Evolutionary conservation across 2,329 filamentous ascomycete species (phyloP), one percentile per base, ranked within the genome.

Genomic region (Sclerotinia borealis): DNA sequence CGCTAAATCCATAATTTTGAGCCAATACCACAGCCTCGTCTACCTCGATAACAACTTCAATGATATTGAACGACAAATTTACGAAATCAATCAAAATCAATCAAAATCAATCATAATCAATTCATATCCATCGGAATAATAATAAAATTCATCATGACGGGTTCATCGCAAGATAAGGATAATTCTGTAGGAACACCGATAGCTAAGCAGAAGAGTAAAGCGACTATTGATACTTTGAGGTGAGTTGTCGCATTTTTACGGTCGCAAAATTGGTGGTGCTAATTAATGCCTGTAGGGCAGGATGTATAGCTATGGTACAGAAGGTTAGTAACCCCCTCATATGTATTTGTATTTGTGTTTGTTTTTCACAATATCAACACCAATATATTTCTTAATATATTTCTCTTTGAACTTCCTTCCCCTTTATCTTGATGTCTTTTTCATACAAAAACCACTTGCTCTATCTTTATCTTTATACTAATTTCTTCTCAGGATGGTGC

Each of bases 161-260:
- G 78, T 19, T 78, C 79, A 62, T 78, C 77, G 47, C 76, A 78
- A 31, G 78, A 77, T 64, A 79, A 60, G 27, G 60, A 63, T 55
- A 5, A 7, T n/a, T 39, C 80, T 19, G 83, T 85, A 15, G 85
- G 85, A 50, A 81, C 83, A 19, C 81, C 84, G 66, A 81, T 79
- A 41, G 83, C 83, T 2, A 79, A 82, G 50, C 79, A 93, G 76
- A 96, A 88, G 75, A 89, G 92, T 63, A 88, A 87, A 73, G 92
- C 93, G 70, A 97, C 92, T 41, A 80, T 95, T 66, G 89, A 92
- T 71, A 93, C 92, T 36, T 82, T 98, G 70, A 85, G 85, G 89
- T 91, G 81, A 72, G 85, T 78, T 69, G 67, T 13, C 2, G 4
- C 22, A 31, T 48, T 19, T 36, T 29, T 22, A 29, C 47, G 27